These are phyloP conservation scores for Camellia granthamiana DNA, from an alignment of 148 eudicot genomes.

Conservation along the genomic window DNA sequence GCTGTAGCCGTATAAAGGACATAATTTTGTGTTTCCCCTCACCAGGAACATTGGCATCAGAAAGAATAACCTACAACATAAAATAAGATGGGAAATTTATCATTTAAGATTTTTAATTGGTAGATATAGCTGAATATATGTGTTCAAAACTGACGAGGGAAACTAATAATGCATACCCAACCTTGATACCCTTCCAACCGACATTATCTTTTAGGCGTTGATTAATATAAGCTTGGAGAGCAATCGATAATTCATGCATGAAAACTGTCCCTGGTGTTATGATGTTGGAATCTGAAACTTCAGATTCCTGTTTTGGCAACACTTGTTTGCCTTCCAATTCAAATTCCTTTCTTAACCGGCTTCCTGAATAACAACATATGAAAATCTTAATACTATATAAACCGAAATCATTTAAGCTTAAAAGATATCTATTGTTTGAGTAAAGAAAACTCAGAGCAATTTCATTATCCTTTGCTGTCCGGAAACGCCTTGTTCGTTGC, in stretches of 20 bases:
- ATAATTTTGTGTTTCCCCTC: no score
- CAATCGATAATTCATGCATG: slow-evolving; percentile 37
- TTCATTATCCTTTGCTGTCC: slow-evolving; percentile 1
- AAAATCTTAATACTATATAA: background rate
- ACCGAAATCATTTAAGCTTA: background rate
- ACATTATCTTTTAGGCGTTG: slow-evolving; percentile 22
- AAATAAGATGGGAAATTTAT: no score
- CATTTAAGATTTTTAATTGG: no score
- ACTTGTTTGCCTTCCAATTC: slow-evolving; percentile 31
- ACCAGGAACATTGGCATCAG: no score
- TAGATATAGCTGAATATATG: no score
- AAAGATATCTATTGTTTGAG: background rate
- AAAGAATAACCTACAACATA: no score
- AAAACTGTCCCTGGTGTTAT: slow-evolving; percentile 53
- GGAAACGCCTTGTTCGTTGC: no score
- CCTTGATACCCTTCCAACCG: slow-evolving; percentile 45
- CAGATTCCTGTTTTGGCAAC: slow-evolving; percentile 33
- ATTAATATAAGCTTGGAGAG: slow-evolving; percentile 29
- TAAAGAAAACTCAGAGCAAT: slow-evolving; percentile 23
- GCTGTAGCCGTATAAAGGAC: no score
- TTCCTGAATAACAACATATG: slow-evolving; percentile 25
- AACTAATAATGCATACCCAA: background rate
- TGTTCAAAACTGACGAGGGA: background rate
- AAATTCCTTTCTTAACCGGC: slow-evolving; percentile 25
- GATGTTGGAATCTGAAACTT: slow-evolving; percentile 39